Percentiles rank a stretch among this genome's conserved stretches.
Evolutionary conservation across 1,284 basidiomycete genomes (phyloP).

Genomic region (Exobasidium cylindrosporum): DNA sequence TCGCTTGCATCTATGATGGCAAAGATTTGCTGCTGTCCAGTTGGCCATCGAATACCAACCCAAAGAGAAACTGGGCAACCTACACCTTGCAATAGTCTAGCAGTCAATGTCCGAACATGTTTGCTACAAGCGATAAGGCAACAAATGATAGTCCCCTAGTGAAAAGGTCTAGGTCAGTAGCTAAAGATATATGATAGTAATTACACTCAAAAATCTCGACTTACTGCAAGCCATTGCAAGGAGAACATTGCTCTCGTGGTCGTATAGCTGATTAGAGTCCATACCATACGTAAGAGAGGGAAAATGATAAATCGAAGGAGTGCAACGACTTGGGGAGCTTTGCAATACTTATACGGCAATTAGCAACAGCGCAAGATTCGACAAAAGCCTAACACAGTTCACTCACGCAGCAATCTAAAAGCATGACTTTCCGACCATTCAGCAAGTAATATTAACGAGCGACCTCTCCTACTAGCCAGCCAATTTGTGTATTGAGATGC

Average conservation of each 20-base stretch:
- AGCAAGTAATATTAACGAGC: background rate
- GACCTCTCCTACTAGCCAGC: background rate
- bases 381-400: background rate
- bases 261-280: too few species aligned
- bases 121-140: background rate
- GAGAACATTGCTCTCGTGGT: too few species aligned
- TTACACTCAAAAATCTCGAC: too few species aligned
- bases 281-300: background rate
- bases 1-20: background rate
- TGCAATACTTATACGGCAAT: too few species aligned
- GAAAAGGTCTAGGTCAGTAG: too few species aligned
- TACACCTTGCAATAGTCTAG: background rate
- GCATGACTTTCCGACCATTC: background rate
- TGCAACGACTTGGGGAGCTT: background rate
- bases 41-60: background rate
- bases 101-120: background rate
- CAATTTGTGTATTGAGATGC: background rate
- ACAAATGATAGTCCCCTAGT: background rate
- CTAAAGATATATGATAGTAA: too few species aligned
- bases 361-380: too few species aligned
- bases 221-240: too few species aligned
- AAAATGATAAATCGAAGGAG: background rate
- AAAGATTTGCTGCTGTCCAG: background rate
- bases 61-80: background rate
- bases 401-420: background rate